phyloP scores from a whole-genome alignment of 768 basidiomycete genomes.

The Trametes sanguinea region DNA sequence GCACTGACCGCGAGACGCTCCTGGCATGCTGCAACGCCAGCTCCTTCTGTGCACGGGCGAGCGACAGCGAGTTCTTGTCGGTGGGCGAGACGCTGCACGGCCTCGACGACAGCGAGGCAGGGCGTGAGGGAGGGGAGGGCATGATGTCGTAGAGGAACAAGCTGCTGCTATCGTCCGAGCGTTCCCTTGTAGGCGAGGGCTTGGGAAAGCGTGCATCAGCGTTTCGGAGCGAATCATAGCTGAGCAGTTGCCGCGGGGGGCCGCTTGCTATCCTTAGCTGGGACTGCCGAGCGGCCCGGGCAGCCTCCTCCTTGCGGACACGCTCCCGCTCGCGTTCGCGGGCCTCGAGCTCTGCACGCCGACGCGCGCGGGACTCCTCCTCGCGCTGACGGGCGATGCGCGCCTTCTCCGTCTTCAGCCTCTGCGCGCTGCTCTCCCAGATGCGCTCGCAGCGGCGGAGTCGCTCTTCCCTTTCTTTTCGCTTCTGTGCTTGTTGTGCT shows the following conservation, averaged over 20 bases:
- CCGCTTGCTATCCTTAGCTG: slow-evolving; percentile 21
- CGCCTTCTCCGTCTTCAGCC: slow-evolving; percentile 28
- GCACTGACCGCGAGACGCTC: slow-evolving; percentile 38
- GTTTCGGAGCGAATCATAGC: slow-evolving; percentile 27
- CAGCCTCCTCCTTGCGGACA: slow-evolving; percentile 26
- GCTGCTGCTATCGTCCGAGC: slow-evolving; percentile 23
- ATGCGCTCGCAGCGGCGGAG: slow-evolving; percentile 29
- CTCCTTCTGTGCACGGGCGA: slow-evolving; percentile 37
- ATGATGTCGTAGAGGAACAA: slow-evolving; percentile 39
- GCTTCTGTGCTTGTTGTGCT: slow-evolving; percentile 37
- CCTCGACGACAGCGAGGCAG: slow-evolving; percentile 22
- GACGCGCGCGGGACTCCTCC: slow-evolving; percentile 22
- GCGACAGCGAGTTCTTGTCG: slow-evolving; percentile 20
- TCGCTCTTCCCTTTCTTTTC: slow-evolving; percentile 34
- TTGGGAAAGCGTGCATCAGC: slow-evolving; percentile 22
- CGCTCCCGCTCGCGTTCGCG: slow-evolving; percentile 29
- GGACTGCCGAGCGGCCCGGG: slow-evolving; percentile 21
- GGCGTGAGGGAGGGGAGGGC: slow-evolving; percentile 29
- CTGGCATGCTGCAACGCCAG: slow-evolving; percentile 20
- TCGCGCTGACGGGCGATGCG: slow-evolving; percentile 26
- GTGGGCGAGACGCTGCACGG: slow-evolving; percentile 18
- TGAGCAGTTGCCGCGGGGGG: slow-evolving; percentile 28
- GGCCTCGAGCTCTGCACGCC: slow-evolving; percentile 26
- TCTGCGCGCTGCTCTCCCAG: slow-evolving; percentile 31
- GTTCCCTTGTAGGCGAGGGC: slow-evolving; percentile 12